These are phyloP conservation scores for Calonectria crousiana DNA, from an alignment of 2,329 filamentous ascomycete species.

Conservation along the genomic window DNA sequence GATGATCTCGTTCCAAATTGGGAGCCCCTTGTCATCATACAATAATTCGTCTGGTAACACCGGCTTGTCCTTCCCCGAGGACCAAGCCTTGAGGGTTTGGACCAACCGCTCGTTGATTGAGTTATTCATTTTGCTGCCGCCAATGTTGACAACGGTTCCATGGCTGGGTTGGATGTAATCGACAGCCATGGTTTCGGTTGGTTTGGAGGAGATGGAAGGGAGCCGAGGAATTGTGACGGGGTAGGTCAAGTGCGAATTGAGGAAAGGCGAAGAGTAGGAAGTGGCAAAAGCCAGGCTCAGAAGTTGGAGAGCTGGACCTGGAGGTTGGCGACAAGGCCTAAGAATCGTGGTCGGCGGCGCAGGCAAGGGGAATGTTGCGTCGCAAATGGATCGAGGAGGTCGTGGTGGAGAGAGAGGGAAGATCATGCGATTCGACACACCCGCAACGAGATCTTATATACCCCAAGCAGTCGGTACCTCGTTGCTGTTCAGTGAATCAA, in stretches of 20 bases:
- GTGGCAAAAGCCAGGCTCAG: constrained; percentile 2
- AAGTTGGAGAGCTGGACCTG: background rate
- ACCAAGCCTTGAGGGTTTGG: constrained; percentile 39
- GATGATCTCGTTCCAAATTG: constrained; percentile 57
- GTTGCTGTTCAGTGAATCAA: constrained; percentile 19
- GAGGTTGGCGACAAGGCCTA: background rate
- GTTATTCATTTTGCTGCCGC: constrained; percentile 50
- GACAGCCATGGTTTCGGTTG: constrained; percentile 28
- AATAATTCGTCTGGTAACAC: constrained; percentile 55
- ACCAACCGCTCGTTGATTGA: constrained; percentile 45
- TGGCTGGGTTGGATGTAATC: constrained; percentile 38
- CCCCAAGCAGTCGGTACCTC: constrained; percentile 21
- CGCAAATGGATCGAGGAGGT: constrained; percentile 22
- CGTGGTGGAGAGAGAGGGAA: constrained; percentile 29
- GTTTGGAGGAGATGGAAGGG: background rate
- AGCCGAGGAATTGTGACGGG: background rate
- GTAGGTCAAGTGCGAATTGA: background rate
- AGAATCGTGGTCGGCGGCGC: background rate
- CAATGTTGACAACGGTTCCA: constrained; percentile 54
- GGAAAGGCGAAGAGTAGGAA: background rate
- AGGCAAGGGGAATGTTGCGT: constrained; percentile 20
- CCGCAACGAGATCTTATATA: constrained; percentile 42
- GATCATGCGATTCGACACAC: constrained; percentile 30
- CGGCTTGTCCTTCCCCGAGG: constrained; percentile 40
- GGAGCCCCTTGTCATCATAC: constrained; percentile 53